Conservation (phyloP, 2,329 filamentous ascomycete genomes). For the Massarina eburnea region DNA sequence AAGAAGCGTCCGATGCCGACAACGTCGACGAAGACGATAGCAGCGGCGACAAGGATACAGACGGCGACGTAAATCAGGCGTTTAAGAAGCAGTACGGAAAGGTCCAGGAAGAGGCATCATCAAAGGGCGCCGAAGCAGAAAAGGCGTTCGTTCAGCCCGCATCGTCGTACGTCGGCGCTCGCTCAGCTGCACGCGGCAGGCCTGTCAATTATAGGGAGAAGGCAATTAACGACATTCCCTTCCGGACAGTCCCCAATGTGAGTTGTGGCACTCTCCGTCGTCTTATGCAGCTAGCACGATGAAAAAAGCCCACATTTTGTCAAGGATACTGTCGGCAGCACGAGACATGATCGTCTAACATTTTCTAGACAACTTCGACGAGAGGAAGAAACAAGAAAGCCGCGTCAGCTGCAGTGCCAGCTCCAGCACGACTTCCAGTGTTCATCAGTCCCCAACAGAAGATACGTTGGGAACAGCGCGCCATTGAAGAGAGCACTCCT, state of each 20-base stretch:
- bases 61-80: not conserved
- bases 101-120: not conserved
- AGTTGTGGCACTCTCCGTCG: not conserved
- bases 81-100: conserved; percentile 1
- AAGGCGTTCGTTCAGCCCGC: not conserved
- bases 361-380: too few relatives aligned
- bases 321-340: too few relatives aligned
- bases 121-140: not conserved
- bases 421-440: not conserved
- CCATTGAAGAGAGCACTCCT: conserved; percentile 5
- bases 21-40: conserved; percentile 6
- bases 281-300: too few relatives aligned
- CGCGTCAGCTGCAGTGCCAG: not conserved
- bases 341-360: too few relatives aligned
- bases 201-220: not conserved
- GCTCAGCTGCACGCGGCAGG: not conserved
- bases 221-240: conserved; percentile 1
- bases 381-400: too few relatives aligned
- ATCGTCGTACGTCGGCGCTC: not conserved
- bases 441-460: too few relatives aligned
- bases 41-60: conserved; percentile 6
- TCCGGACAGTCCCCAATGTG: not conserved
- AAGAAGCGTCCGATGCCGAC: conserved; percentile 6
- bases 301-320: too few relatives aligned
- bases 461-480: conserved; percentile 4